Evolutionary conservation across 441 rosid genomes (phyloP), one percentile per base, ranked within the genome.

Genomic region (Croton laevigatus): DNA sequence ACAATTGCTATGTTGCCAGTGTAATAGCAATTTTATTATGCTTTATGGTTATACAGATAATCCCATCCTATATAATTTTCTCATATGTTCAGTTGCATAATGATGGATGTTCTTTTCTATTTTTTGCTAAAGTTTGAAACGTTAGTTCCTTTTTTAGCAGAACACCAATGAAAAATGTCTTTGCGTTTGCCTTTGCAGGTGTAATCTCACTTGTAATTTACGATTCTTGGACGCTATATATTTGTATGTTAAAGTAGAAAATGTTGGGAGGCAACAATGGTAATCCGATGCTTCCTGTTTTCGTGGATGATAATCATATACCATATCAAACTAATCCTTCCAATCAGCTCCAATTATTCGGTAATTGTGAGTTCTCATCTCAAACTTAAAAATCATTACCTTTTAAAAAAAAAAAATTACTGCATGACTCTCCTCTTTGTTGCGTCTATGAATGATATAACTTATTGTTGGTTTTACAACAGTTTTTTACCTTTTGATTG

Each of bases 251-350:
- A 40, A 36, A 64, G 57, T 63, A 22, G 73, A 79, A 77, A 66
- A 90, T 90, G 96, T 80, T 90, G 71, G 90, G 91, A 76, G 89
- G 91, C 71, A 85, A 84, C 80, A 83, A 78, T 12, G 71, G 71
- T 48, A 88, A 81, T 85, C 77, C 85, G 66, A 68, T 74, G 66
- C 81, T 80, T 68, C 94, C 90, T 17, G 82, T 75, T 72, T 78
- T 77, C 57, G 45, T 84, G 70, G 88, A 86, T 53, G 86, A 86
- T 67, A 84, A 81, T 71, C 83, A 49, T 62, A 80, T 86, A 59
- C 89, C 78, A 27, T 88, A 88, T 77, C 96, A 88, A 76, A 44
- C 84, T 7, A 87, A 83, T 73, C 71, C 81, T 71, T 72, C 95
- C 44, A 87, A 81, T 80, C 94, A 88, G 76, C 85, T 87, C 65